These are phyloP conservation scores for Jamesozyma hellenica DNA, from an alignment of 805 yeast species.

Conservation along the genomic window DNA sequence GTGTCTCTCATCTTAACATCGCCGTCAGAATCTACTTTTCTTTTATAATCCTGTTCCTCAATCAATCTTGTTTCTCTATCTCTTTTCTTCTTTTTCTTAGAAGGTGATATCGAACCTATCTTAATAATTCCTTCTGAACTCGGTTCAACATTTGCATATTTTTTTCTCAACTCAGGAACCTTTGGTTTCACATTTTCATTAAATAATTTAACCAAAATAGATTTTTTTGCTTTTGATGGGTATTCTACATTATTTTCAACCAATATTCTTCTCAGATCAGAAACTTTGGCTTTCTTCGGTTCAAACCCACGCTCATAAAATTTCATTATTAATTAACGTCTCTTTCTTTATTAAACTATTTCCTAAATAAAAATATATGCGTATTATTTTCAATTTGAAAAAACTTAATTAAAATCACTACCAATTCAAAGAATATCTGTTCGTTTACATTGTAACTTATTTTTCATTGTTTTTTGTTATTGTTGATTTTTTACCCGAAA, in stretches of 20 bases:
- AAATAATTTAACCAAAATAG: conserved; percentile 48
- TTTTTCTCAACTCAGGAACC: conserved; percentile 33
- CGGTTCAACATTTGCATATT: conserved; percentile 13
- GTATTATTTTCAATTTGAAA: too few species aligned
- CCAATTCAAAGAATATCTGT: too few species aligned
- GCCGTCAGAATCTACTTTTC: conserved; percentile 1
- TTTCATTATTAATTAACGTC: too few species aligned
- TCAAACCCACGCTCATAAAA: conserved; percentile 41
- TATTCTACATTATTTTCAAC: conserved; percentile 46
- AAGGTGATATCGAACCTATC: not conserved
- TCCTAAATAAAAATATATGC: too few species aligned
- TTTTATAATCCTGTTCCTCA: conserved; percentile 3
- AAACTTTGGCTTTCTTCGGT: conserved; percentile 52
- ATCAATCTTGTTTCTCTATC: conserved; percentile 1
- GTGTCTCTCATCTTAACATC: too few species aligned
- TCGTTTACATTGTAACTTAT: too few species aligned
- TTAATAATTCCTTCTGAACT: conserved; percentile 13
- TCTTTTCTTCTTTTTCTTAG: conserved; percentile 9
- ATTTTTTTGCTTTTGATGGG: conserved; percentile 57
- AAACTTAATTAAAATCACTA: too few species aligned
- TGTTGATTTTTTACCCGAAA: too few species aligned
- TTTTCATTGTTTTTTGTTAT: too few species aligned
- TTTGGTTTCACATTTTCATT: conserved; percentile 41
- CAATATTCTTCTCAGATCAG: conserved; percentile 58
- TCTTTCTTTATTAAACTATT: too few species aligned